A percentile compares a stretch with the other conserved stretches of the same genome.
Conservation (phyloP, 163 green algal species). For the Volvox carteri region DNA sequence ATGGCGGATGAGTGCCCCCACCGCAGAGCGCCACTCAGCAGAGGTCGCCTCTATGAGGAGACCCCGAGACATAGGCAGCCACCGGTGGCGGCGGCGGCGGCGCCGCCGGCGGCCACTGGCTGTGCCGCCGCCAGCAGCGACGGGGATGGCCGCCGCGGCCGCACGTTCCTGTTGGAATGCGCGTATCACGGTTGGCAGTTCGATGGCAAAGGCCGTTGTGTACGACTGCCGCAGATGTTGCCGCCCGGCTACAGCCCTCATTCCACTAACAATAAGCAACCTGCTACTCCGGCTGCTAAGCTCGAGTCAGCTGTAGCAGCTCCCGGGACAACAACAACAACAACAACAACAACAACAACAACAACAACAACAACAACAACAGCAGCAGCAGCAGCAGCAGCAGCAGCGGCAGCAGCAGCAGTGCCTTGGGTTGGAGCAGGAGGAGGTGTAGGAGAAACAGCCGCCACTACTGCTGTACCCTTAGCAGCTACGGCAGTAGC, state of each 20-base stretch:
- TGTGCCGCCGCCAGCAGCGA: not conserved
- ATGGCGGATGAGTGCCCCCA: slow-evolving; percentile 48
- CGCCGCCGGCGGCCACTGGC: too few relatives aligned
- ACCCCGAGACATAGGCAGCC: too few relatives aligned
- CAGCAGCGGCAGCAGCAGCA: too few relatives aligned
- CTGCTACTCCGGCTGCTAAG: too few relatives aligned
- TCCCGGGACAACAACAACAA: too few relatives aligned
- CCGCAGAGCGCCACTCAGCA: slow-evolving; percentile 29
- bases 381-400: not conserved
- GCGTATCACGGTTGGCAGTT: slow-evolving; percentile 55
- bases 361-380: too few relatives aligned
- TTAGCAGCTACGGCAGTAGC: too few relatives aligned
- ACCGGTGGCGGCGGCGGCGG: too few relatives aligned
- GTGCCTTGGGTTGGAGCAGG: not conserved
- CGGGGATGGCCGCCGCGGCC: not conserved
- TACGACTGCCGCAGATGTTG: slow-evolving; percentile 22
- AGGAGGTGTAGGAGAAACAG: not conserved
- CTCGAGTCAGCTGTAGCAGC: too few relatives aligned
- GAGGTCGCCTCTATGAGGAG: slow-evolving; percentile 17
- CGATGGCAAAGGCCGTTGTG: not conserved
- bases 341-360: too few relatives aligned
- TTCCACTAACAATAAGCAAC: too few relatives aligned
- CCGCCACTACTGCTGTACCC: too few relatives aligned
- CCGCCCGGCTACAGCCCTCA: not conserved
- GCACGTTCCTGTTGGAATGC: slow-evolving; percentile 20